phyloP scores from a whole-genome alignment of 176 grass and related monocot genomes.

The Phoenix roebelenii region DNA sequence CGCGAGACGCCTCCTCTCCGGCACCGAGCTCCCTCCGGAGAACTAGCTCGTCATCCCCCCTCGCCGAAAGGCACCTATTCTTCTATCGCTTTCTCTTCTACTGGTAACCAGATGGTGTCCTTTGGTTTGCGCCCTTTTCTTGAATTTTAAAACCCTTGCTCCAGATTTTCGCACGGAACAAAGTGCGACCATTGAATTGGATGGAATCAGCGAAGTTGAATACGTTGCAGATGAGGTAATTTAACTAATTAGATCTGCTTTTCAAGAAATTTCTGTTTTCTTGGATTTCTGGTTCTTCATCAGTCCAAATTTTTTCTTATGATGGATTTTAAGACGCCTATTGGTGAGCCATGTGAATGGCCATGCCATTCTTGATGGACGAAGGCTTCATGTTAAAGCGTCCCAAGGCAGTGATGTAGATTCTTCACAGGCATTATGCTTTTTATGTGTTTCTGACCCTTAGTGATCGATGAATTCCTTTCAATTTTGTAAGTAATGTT shows the following conservation, averaged over 20 bases:
- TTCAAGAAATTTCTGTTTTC: background rate
- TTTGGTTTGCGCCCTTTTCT: background rate
- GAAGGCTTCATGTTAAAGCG: constrained; percentile 47
- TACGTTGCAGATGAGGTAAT: constrained; percentile 77
- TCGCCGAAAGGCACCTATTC: constrained; percentile 56
- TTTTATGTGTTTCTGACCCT: background rate
- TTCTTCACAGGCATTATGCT: constrained; percentile 36
- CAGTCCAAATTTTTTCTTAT: background rate
- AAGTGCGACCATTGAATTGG: constrained; percentile 72
- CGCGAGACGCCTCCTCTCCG: constrained; percentile 57
- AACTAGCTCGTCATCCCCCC: constrained; percentile 71
- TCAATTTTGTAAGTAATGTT: background rate
- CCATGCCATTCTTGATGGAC: constrained; percentile 57
- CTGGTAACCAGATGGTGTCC: no score
- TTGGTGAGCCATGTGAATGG: constrained; percentile 83
- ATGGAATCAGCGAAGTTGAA: constrained; percentile 76
- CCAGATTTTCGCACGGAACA: constrained; percentile 82
- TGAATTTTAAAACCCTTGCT: background rate
- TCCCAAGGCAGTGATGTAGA: constrained; percentile 40
- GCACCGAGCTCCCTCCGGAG: constrained; percentile 72
- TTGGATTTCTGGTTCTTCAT: background rate
- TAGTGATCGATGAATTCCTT: background rate
- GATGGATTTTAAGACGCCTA: constrained; percentile 46
- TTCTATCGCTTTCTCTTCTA: background rate
- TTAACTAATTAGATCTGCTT: background rate